These are phyloP conservation scores for Fusarium xyrophilum DNA, from an alignment of 2,329 filamentous ascomycete genomes.

Conservation along the genomic window DNA sequence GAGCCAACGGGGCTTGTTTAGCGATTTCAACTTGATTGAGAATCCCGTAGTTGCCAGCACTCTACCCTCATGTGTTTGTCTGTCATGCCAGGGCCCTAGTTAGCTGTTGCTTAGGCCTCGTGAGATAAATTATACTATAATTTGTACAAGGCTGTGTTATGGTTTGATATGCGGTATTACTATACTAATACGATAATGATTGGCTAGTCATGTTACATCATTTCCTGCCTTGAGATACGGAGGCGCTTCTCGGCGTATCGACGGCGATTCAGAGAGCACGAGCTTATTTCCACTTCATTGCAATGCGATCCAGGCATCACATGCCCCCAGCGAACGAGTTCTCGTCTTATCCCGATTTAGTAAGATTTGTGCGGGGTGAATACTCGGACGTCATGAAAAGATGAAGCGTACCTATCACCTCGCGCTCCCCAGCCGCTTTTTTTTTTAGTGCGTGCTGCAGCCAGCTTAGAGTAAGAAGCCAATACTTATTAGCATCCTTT, in stretches of 20 bases:
- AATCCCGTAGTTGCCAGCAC: too few relatives aligned
- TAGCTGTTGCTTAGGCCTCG: not conserved
- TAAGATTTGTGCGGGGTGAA: not conserved
- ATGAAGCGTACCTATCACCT: not conserved
- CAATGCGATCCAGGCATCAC: not conserved
- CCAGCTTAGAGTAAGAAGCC: not conserved
- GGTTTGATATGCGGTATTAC: not conserved
- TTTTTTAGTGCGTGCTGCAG: not conserved
- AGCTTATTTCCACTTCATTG: not conserved
- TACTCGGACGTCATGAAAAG: not conserved
- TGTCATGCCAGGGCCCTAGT: not conserved
- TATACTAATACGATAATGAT: not conserved
- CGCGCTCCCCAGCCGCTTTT: not conserved
- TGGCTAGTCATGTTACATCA: not conserved
- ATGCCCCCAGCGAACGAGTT: not conserved
- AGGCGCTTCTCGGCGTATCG: not conserved
- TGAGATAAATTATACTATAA: not conserved
- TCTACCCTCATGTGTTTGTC: too few relatives aligned
- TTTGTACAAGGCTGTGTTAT: not conserved
- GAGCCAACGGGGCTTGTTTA: not conserved
- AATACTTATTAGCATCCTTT: not conserved
- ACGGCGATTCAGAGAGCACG: not conserved
- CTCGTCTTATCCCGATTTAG: not conserved
- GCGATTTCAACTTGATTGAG: too few relatives aligned
- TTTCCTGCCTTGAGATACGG: not conserved